Percentiles rank a stretch among this genome's conserved stretches.
These are phyloP conservation scores for Septoria petroselini DNA, from an alignment of 2,329 filamentous ascomycete genomes.

Conservation along the genomic window DNA sequence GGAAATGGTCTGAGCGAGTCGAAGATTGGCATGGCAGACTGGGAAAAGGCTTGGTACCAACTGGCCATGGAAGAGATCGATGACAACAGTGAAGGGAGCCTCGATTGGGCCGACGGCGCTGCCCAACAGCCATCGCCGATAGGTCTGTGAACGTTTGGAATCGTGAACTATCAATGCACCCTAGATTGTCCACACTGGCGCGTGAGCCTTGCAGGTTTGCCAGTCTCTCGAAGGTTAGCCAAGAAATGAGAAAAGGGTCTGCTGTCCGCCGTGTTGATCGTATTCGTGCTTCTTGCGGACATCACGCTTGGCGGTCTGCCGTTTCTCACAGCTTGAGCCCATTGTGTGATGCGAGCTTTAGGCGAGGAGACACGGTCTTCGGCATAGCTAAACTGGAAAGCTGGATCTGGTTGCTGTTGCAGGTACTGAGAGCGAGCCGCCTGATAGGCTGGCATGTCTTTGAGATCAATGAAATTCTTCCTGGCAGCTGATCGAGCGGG, in stretches of 20 bases:
- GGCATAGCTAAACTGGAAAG: neutral
- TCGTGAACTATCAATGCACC: too few relatives aligned
- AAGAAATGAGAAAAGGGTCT: conserved; percentile 14
- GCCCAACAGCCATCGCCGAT: neutral
- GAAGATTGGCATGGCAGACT: neutral
- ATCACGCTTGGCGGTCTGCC: conserved; percentile 9
- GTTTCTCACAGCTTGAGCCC: conserved; percentile 3
- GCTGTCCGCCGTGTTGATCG: conserved; percentile 5
- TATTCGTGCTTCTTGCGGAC: neutral
- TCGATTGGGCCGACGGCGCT: neutral
- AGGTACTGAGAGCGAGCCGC: conserved; percentile 2
- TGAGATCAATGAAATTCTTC: conserved; percentile 3
- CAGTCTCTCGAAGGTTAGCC: conserved; percentile 5
- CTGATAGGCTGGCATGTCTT: conserved; percentile 1
- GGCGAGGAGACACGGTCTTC: neutral
- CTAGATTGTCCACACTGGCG: too few relatives aligned
- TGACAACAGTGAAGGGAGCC: too few relatives aligned
- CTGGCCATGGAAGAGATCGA: neutral
- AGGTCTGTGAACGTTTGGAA: too few relatives aligned
- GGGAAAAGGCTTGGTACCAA: neutral
- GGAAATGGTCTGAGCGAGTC: too few relatives aligned
- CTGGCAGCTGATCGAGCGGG: conserved; percentile 1
- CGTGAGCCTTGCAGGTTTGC: conserved; percentile 7
- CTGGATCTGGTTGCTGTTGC: neutral
- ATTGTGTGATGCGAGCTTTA: conserved; percentile 1